Base-by-base conservation (phyloP, 176 grass and related monocot species). In the Lolium perenne region DNA sequence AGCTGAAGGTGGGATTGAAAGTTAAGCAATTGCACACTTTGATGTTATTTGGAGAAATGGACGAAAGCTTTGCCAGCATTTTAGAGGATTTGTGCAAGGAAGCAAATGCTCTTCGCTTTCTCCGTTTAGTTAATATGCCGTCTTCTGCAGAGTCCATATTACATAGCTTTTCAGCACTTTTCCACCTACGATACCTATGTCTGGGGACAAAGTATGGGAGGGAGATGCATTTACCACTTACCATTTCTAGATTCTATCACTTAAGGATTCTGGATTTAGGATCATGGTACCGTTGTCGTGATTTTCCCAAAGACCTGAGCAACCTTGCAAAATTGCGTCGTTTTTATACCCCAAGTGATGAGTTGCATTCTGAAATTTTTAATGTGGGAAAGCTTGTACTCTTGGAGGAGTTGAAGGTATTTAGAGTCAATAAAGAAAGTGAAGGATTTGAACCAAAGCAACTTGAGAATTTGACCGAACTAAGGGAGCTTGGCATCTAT, bases 191-290 rank as follows among this genome's bases (percentile, higher is more conserved):
- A 0, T 82, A 82, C 32, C 65, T 82, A 56, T 55, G 18, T 7
- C 11, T 82, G 9, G 65, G 20, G 12, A 23, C 5, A 3, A 22
- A 5, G 2, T 4, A 23, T 56, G 1, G 0, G 40, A 38, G 0
- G 5, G 3, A 10, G 9, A 43, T 14, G 2, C 20, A 57, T 25
- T 71, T 71, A 2, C 65, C 50, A 71, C 14, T 0, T 21, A 6
- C 21, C 25, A 32, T 82, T 71, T 82, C 80, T 6, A 41, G 80
- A 71, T 51, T 71, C 41, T 82, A 82, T 58, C 80, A 43, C 25
- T 71, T 82, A 14, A 82, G 35, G 7, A 43, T 82, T 57, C 35
- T 82, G 0, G 13, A 82, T 57, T 6, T 82, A 4, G 0, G 1
- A 61, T 61, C 59, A 11, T 64, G 61, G 23, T 64, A 15, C 12